Base-by-base conservation (phyloP, 2,329 filamentous ascomycete genomes). In the Penicillium griseofulvum region DNA sequence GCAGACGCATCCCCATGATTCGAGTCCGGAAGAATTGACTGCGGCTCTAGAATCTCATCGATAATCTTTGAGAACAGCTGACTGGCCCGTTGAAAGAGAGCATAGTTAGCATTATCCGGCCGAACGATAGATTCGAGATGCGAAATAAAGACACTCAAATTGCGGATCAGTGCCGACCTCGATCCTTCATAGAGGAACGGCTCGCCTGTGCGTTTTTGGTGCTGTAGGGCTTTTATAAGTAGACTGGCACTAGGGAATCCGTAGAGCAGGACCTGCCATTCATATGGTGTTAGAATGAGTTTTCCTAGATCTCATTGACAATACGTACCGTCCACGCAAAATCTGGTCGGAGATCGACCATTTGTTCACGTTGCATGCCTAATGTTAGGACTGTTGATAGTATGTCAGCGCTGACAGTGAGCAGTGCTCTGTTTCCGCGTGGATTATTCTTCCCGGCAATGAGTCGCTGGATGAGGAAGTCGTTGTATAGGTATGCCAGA, bases 131-230 rank as follows among this genome's bases (percentile, higher is more conserved):
- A 66, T 29, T 76, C 74, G 1, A 77, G 64, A 47, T 76, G 71
- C 3, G 66, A 67, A 16, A 75, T 74, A 16, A 78, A 68, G 0
- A 77, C 74, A 31, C 68, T 71, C 0, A 77, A 55, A 60, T 70
- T 71, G 6, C 75, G 73, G 36, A 77, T 71, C 3, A 74, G 68
- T 11, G 71, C 69, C 0, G 68, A 59, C 17, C 72, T 63, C 0
- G 71, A 72, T 2, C 73, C 68, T 1, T 60, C 63, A 7, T 64
- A 61, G 0, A 71, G 70, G 28, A 76, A 70, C 8, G 59, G 54
- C 6, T 67, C 61, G 17, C 65, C 60, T 7, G 62, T 66, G 22
- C 55, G 58, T 5, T 52, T 61, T 54, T 68, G 60, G 11, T 59
- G 58, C 36, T 68, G 64, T 2, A 69, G 54, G 5, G 64, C 63